phyloP scores from a whole-genome alignment of 2,329 filamentous ascomycete genomes.

The Scedosporium apiospermum region DNA sequence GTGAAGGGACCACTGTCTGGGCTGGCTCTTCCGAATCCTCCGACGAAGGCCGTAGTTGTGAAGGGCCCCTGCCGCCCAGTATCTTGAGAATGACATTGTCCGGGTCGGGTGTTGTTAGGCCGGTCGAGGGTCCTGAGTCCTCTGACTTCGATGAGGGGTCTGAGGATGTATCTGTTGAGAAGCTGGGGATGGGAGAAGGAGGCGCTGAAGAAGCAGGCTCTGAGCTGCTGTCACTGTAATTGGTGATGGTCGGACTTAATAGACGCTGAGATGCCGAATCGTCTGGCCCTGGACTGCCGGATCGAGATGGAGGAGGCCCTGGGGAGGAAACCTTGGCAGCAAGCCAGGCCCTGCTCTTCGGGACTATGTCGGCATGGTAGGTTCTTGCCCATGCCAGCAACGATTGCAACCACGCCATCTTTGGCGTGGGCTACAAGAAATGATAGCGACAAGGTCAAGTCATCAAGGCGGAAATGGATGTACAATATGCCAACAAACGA shows the following conservation, averaged over 20 bases:
- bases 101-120: constrained; percentile 1
- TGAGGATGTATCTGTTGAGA: background rate
- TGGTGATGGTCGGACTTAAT: background rate
- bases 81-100: background rate
- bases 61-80: background rate
- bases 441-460: background rate
- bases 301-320: background rate
- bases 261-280: constrained; percentile 4
- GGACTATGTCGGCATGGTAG: background rate
- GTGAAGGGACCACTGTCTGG: background rate
- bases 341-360: background rate
- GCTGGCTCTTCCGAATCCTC: background rate
- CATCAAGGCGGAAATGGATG: background rate
- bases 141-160: background rate
- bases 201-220: background rate
- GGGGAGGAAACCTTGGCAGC: background rate
- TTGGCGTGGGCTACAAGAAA: background rate
- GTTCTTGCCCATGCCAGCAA: background rate
- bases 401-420: constrained; percentile 2
- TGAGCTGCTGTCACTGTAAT: background rate
- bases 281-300: background rate
- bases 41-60: too few relatives aligned
- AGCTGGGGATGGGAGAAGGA: background rate
- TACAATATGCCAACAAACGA: background rate
- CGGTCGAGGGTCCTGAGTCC: background rate